Conservation (phyloP, 176 grass and related monocot species). For the Elymus sibiricus region DNA sequence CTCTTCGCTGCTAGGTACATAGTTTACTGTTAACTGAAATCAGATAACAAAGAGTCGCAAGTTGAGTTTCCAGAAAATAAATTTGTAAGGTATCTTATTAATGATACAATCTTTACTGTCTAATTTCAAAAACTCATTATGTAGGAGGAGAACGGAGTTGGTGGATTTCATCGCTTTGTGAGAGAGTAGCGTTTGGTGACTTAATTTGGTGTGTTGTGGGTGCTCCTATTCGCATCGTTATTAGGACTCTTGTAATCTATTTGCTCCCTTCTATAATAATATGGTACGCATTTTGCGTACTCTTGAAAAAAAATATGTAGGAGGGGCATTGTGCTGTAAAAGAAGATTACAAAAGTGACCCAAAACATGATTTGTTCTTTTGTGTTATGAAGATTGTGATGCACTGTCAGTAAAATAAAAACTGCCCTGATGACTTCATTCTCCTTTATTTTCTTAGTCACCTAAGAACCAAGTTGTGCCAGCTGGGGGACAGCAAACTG, state of each 20-base stretch:
- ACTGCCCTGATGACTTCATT: neutral
- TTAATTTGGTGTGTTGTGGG: too few relatives aligned
- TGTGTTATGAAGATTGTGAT: neutral
- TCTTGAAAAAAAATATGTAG: too few relatives aligned
- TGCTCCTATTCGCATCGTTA: too few relatives aligned
- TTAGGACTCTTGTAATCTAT: too few relatives aligned
- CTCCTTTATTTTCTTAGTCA: constrained; percentile 33
- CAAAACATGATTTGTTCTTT: neutral
- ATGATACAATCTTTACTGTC: neutral
- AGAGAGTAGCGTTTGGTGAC: too few relatives aligned
- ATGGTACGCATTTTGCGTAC: too few relatives aligned
- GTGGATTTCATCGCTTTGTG: too few relatives aligned
- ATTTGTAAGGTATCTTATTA: neutral
- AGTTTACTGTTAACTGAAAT: too few relatives aligned
- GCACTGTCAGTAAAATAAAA: neutral
- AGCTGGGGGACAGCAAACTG: constrained; percentile 48
- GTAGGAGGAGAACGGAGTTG: too few relatives aligned
- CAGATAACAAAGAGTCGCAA: too few relatives aligned
- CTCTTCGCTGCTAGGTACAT: too few relatives aligned
- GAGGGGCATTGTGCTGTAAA: neutral
- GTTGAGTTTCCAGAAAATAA: neutral
- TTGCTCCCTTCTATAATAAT: too few relatives aligned
- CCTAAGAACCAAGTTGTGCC: constrained; percentile 44
- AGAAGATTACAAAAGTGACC: neutral
- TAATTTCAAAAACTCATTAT: neutral